Percentiles rank a stretch among this genome's conserved stretches.
Evolutionary conservation across 441 rosid genomes (phyloP).

Genomic region (Sinapis alba): DNA sequence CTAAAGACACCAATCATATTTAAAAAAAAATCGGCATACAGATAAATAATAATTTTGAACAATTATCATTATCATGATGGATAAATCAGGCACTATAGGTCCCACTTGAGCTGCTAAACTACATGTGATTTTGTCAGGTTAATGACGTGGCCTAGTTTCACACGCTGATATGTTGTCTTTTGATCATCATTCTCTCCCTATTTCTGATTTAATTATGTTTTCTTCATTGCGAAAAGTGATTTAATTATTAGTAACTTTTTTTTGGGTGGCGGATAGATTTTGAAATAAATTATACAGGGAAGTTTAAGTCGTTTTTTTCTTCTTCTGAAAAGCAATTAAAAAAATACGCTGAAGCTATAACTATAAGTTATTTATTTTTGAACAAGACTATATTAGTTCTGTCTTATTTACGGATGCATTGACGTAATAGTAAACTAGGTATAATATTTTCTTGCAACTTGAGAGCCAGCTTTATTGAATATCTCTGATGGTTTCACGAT

Average conservation of each 20-base stretch:
- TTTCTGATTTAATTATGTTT: conserved; percentile 14
- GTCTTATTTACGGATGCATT: too few species aligned
- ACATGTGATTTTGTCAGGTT: conserved; percentile 59
- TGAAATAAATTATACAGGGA: too few species aligned
- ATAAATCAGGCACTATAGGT: conserved; percentile 13
- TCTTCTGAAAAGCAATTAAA: too few species aligned
- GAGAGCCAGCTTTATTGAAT: background rate
- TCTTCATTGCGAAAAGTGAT: background rate
- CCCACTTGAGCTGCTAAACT: conserved; percentile 36
- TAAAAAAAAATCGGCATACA: background rate
- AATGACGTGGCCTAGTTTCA: conserved; percentile 45
- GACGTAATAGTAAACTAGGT: background rate
- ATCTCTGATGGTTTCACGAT: background rate
- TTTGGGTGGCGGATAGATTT: too few species aligned
- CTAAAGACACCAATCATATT: background rate
- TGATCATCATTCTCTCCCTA: conserved; percentile 34
- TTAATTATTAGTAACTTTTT: too few species aligned
- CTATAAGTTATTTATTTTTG: too few species aligned
- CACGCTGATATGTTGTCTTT: conserved; percentile 40
- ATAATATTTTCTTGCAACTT: background rate
- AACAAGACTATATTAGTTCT: too few species aligned
- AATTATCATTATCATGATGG: background rate
- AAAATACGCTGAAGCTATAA: too few species aligned
- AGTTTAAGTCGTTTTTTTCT: too few species aligned
- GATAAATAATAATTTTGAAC: background rate